phyloP scores from a whole-genome alignment of 1,139 yeast genomes.

The Taphrina communis region DNA sequence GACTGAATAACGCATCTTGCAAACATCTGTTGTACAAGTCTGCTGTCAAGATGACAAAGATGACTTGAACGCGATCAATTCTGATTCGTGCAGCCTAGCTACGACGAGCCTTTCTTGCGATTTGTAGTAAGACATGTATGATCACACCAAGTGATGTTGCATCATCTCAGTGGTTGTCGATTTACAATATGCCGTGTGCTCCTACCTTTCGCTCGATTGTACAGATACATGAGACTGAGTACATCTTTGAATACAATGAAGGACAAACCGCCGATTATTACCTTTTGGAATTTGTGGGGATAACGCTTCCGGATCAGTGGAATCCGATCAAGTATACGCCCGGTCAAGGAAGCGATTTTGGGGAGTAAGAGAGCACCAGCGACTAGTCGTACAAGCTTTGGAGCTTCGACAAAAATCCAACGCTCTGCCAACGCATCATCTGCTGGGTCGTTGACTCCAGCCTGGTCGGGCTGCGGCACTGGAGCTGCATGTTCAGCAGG shows the following conservation, averaged over 20 bases:
- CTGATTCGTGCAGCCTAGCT: no score
- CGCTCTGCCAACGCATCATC: slow-evolving; percentile 37
- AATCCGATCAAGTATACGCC: slow-evolving; percentile 15
- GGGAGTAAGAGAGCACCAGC: slow-evolving; percentile 41
- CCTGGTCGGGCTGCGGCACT: not conserved
- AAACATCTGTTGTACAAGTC: no score
- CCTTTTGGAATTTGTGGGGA: slow-evolving; percentile 36
- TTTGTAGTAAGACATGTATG: no score
- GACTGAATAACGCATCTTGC: no score
- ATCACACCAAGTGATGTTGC: no score
- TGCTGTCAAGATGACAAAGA: no score
- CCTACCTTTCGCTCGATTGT: slow-evolving; percentile 38
- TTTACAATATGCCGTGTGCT: slow-evolving; percentile 35
- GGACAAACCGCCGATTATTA: slow-evolving; percentile 33
- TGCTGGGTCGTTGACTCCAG: slow-evolving; percentile 16
- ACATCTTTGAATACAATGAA: slow-evolving; percentile 33
- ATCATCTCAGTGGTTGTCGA: not conserved
- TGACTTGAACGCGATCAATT: no score
- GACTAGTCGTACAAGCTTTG: slow-evolving; percentile 36
- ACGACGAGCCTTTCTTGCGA: no score
- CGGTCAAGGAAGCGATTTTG: slow-evolving; percentile 23
- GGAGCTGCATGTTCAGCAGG: not conserved
- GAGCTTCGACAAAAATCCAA: slow-evolving; percentile 39
- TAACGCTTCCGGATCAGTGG: slow-evolving; percentile 20
- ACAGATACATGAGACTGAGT: slow-evolving; percentile 28